Percentiles rank a stretch among this genome's conserved stretches.
Conservation (phyloP, 352 stramenopile species). For the Pythium pyrilobum region DNA sequence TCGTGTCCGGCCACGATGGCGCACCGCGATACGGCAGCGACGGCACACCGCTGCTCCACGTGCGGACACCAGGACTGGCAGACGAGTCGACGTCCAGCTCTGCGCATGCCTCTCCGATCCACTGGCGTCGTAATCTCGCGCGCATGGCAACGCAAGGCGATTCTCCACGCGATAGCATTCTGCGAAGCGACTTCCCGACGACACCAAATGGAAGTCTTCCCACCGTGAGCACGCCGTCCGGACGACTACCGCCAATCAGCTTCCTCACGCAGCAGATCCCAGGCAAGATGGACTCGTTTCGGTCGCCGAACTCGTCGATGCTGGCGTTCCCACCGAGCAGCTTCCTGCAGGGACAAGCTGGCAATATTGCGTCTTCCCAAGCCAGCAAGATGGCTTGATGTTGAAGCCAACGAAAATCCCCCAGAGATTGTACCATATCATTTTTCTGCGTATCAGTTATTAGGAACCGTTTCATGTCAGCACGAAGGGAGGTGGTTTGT, state of each 20-base stretch:
- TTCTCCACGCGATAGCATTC: background rate
- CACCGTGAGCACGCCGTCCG: conserved; percentile 23
- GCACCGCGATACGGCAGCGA: too few species aligned
- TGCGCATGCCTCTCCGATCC: conserved; percentile 13
- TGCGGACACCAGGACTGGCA: conserved; percentile 4
- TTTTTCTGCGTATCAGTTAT: conserved; percentile 13
- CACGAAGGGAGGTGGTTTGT: conserved; percentile 15
- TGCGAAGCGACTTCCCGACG: conserved; percentile 7
- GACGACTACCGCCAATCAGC: conserved; percentile 65
- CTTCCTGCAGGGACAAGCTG: conserved; percentile 38
- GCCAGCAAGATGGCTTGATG: conserved; percentile 54
- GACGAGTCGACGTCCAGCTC: background rate
- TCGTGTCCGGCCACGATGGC: background rate
- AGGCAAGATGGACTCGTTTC: conserved; percentile 60
- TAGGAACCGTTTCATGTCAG: conserved; percentile 13
- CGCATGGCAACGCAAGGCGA: conserved; percentile 19
- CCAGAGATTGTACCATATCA: conserved; percentile 26
- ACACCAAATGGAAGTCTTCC: conserved; percentile 7
- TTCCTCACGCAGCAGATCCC: conserved; percentile 57
- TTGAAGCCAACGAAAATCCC: too few species aligned
- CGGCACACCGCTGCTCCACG: conserved; percentile 5
- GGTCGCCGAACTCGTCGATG: conserved; percentile 32
- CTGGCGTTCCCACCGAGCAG: conserved; percentile 37
- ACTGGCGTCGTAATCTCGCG: conserved; percentile 18
- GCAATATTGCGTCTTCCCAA: conserved; percentile 15